phyloP scores from a whole-genome alignment of 768 basidiomycete species.

The Phylloporus arenicola region DNA sequence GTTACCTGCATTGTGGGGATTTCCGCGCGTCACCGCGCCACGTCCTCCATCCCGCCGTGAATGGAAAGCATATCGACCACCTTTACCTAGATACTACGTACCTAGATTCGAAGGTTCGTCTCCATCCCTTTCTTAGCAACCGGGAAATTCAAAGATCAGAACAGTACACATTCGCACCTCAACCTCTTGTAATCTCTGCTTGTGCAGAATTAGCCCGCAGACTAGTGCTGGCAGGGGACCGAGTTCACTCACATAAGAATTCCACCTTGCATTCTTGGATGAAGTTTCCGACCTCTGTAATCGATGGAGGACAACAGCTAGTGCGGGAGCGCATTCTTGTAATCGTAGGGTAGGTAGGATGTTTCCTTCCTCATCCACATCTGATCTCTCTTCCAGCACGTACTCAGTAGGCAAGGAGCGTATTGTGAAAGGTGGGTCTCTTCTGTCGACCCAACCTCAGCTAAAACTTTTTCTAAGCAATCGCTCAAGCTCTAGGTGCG shows the following conservation, averaged over 20 bases:
- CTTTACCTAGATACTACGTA: conserved; percentile 97
- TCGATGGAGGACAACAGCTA: conserved; percentile 32
- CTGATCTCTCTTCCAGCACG: conserved; percentile 48
- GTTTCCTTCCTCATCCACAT: neutral
- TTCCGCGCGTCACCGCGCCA: conserved; percentile 88
- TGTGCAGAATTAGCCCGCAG: conserved; percentile 78
- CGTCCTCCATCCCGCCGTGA: conserved; percentile 77
- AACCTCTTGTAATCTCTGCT: conserved; percentile 88
- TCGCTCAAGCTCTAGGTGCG: conserved; percentile 73
- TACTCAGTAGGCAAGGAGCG: conserved; percentile 98
- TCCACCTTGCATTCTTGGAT: conserved; percentile 53
- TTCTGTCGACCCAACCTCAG: neutral
- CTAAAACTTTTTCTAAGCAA: conserved; percentile 45
- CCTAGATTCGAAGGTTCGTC: conserved; percentile 72
- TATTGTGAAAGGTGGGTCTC: conserved; percentile 77
- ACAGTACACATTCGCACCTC: conserved; percentile 92
- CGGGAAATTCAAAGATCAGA: conserved; percentile 4
- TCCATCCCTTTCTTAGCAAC: neutral
- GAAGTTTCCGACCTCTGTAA: conserved; percentile 20
- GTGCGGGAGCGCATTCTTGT: conserved; percentile 45
- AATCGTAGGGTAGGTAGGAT: conserved; percentile 59
- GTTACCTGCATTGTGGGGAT: conserved; percentile 95
- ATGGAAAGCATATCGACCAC: conserved; percentile 75
- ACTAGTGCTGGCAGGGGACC: conserved; percentile 41
- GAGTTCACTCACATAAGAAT: conserved; percentile 21